phyloP scores from a whole-genome alignment of 345 rosid genomes.

The Carallia brachiata region DNA sequence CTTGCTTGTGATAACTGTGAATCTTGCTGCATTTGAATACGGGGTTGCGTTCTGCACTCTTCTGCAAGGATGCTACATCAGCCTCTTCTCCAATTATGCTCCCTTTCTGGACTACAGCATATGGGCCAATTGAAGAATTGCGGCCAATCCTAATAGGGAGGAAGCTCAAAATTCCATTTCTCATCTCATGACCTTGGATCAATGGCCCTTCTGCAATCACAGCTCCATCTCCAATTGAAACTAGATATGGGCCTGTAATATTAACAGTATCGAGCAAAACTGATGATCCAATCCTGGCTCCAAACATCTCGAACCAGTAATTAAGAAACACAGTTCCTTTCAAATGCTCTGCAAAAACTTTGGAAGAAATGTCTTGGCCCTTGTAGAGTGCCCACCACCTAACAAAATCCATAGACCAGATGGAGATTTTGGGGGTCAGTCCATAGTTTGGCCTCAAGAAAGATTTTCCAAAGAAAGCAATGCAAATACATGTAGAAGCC shows the following conservation, averaged over 20 bases:
- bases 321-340: constrained; percentile 64
- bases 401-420: constrained; percentile 57
- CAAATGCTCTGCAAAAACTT: constrained; percentile 55
- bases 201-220: constrained; percentile 61
- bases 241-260: constrained; percentile 61
- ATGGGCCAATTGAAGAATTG: constrained; percentile 54
- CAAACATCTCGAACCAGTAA: constrained; percentile 63
- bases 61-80: constrained; percentile 49
- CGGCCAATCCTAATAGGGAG: constrained; percentile 46
- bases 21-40: constrained; percentile 27
- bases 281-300: constrained; percentile 60
- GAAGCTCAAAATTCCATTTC: constrained; percentile 49
- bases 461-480: constrained; percentile 52
- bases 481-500: constrained; percentile 36
- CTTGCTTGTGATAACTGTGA: constrained; percentile 28
- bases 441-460: constrained; percentile 56
- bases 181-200: constrained; percentile 64
- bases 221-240: constrained; percentile 59
- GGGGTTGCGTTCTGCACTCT: constrained; percentile 39
- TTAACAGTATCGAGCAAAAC: constrained; percentile 57
- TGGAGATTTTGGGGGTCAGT: constrained; percentile 42
- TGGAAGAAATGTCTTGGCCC: constrained; percentile 53
- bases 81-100: constrained; percentile 45
- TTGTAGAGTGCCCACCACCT: constrained; percentile 80
- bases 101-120: constrained; percentile 62